A percentile compares a stretch with the other conserved stretches of the same genome.
Evolutionary conservation across 1,284 basidiomycete genomes (phyloP).

Genomic region (Sanghuangporus baumii): DNA sequence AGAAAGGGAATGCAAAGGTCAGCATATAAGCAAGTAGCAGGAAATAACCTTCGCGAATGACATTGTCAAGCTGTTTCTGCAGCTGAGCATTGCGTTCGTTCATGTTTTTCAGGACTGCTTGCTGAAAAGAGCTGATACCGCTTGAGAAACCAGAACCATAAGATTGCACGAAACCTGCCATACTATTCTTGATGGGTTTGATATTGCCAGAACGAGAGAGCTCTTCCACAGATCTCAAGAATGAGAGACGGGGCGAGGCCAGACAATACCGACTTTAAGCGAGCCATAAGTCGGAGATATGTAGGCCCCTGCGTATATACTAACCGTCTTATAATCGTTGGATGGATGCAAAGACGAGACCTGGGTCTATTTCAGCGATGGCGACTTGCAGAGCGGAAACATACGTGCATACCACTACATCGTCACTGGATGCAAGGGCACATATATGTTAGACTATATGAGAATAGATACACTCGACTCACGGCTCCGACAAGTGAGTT

Average conservation of each 20-base stretch:
- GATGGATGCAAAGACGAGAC: conserved; percentile 74
- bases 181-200: conserved; percentile 80
- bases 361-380: conserved; percentile 31
- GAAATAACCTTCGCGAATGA: conserved; percentile 64
- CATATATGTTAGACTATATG: neutral
- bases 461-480: conserved; percentile 21
- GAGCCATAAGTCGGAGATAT: conserved; percentile 6
- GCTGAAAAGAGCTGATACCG: conserved; percentile 63
- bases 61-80: conserved; percentile 76
- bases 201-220: conserved; percentile 84
- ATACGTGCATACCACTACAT: conserved; percentile 60
- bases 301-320: conserved; percentile 17
- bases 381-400: neutral
- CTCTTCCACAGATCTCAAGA: conserved; percentile 73
- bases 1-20: too few relatives aligned
- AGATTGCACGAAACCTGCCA: conserved; percentile 17
- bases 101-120: conserved; percentile 69
- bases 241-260: conserved; percentile 68
- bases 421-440: conserved; percentile 47
- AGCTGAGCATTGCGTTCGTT: conserved; percentile 75
- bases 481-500: conserved; percentile 74
- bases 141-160: neutral
- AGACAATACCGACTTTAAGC: conserved; percentile 72
- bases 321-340: conserved; percentile 80
- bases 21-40: neutral